Conservation (phyloP, 1,284 basidiomycete species). For the Butyriboletus appendiculatus region DNA sequence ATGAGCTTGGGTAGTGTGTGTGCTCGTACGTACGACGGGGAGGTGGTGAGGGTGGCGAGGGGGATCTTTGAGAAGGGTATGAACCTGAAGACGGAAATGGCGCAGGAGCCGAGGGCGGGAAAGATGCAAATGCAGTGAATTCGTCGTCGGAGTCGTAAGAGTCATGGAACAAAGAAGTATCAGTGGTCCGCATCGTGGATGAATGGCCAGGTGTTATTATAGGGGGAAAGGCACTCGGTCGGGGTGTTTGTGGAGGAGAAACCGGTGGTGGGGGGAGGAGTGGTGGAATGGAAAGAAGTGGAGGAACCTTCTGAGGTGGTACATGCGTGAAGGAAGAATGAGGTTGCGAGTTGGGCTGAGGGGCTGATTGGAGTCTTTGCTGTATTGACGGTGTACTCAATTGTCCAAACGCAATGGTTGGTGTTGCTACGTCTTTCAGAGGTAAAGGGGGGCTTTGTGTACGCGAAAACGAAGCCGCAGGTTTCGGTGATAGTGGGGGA, state of each 20-base stretch:
- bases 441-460: conserved; percentile 5
- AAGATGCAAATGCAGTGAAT: conserved; percentile 31
- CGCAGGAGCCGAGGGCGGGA: conserved; percentile 14
- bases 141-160: conserved; percentile 30
- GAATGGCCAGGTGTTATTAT: background rate
- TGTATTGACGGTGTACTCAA: conserved; percentile 2
- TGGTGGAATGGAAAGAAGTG: conserved; percentile 25
- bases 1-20: conserved; percentile 28
- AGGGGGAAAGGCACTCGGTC: conserved; percentile 12
- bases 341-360: conserved; percentile 7
- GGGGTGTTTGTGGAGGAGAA: conserved; percentile 35
- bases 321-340: conserved; percentile 13
- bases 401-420: background rate
- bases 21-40: conserved; percentile 30
- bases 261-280: conserved; percentile 33
- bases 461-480: conserved; percentile 4
- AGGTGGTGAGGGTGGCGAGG: conserved; percentile 31
- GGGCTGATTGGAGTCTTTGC: conserved; percentile 1
- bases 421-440: background rate
- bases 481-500: conserved; percentile 18
- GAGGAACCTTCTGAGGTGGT: conserved; percentile 12
- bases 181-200: background rate
- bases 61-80: conserved; percentile 12
- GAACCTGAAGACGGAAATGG: conserved; percentile 5
- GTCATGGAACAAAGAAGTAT: conserved; percentile 5